phyloP scores from a whole-genome alignment of 345 rosid species.

The Syzygium oleosum region DNA sequence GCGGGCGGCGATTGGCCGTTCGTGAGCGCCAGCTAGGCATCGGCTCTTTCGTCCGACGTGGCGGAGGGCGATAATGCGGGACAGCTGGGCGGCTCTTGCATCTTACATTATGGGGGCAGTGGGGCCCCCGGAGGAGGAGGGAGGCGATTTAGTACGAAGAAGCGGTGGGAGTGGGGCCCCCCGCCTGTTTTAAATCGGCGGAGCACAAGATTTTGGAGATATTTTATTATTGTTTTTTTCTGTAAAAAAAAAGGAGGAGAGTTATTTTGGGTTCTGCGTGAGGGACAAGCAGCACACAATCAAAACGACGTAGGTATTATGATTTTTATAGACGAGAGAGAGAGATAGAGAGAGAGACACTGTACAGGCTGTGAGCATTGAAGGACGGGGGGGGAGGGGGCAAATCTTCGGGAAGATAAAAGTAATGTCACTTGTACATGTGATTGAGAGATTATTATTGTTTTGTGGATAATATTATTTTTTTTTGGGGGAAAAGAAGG shows the following conservation, averaged over 20 bases:
- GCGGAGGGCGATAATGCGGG: conserved; percentile 11
- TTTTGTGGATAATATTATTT: neutral
- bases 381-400: too few species aligned
- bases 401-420: neutral
- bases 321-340: neutral
- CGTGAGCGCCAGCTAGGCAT: conserved; percentile 3
- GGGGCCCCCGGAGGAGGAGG: neutral
- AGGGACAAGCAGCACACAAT: neutral
- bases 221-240: neutral
- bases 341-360: neutral
- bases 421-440: neutral
- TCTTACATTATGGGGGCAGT: neutral
- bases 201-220: neutral
- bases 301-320: neutral
- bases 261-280: neutral
- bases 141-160: neutral
- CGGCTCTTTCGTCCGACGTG: neutral
- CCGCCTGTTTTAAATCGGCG: neutral
- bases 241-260: neutral
- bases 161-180: neutral
- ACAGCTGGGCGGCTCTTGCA: conserved; percentile 34
- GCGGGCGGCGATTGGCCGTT: neutral
- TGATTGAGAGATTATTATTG: neutral
- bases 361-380: neutral
- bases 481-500: neutral